These are phyloP conservation scores for Pezicula neosporulosa DNA, from an alignment of 2,329 filamentous ascomycete species.

Conservation along the genomic window DNA sequence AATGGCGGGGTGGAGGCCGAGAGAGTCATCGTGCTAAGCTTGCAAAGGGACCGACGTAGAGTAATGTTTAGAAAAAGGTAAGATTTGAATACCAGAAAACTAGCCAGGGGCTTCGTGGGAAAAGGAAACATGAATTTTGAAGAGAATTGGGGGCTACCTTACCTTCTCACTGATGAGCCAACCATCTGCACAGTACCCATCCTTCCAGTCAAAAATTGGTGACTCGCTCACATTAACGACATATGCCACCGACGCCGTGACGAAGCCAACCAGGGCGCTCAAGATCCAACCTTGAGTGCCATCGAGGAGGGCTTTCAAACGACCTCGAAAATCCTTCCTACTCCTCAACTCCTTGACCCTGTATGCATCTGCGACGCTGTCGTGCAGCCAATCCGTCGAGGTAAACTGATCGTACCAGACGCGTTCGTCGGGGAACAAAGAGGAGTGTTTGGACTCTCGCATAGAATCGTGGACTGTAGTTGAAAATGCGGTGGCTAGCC, in stretches of 20 bases:
- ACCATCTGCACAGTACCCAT: conserved; percentile 71
- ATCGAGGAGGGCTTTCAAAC: conserved; percentile 73
- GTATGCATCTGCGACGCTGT: conserved; percentile 91
- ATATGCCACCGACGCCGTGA: conserved; percentile 85
- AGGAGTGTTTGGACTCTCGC: conserved; percentile 60
- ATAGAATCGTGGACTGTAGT: conserved; percentile 39
- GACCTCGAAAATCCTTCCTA: conserved; percentile 82
- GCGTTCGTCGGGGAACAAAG: conserved; percentile 72
- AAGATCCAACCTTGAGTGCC: conserved; percentile 92
- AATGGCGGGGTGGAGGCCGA: background rate
- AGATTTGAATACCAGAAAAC: too few species aligned
- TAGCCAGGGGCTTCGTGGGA: background rate
- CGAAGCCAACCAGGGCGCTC: conserved; percentile 81
- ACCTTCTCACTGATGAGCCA: conserved; percentile 76
- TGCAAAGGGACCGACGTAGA: too few species aligned
- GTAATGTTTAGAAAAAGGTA: too few species aligned
- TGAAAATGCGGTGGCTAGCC: conserved; percentile 57
- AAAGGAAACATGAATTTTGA: background rate
- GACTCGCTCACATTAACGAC: conserved; percentile 84
- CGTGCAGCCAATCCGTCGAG: conserved; percentile 96
- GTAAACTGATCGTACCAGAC: conserved; percentile 99
- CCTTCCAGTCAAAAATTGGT: conserved; percentile 84
- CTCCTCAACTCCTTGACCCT: conserved; percentile 79
- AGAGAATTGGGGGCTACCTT: conserved; percentile 15
- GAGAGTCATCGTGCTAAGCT: too few species aligned